Percentiles rank a stretch among this genome's conserved stretches.
Evolutionary conservation across 2,329 filamentous ascomycete species (phyloP).

Genomic region (Penicillium sumatraense): DNA sequence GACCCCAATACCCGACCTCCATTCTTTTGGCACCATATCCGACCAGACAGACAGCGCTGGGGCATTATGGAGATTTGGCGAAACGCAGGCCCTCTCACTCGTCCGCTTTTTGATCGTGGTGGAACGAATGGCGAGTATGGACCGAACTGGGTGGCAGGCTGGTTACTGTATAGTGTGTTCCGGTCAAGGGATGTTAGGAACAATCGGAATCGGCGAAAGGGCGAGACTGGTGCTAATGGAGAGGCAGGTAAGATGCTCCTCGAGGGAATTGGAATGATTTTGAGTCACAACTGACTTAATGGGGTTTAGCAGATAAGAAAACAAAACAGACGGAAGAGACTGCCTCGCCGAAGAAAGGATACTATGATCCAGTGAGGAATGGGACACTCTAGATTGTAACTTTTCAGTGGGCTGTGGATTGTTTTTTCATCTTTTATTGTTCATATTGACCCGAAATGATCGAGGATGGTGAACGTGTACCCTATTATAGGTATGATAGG

Average conservation of each 20-base stretch:
- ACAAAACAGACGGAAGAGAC: slow-evolving; percentile 30
- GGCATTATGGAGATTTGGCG: slow-evolving; percentile 49
- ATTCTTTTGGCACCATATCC: slow-evolving; percentile 54
- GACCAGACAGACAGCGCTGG: slow-evolving; percentile 47
- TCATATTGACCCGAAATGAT: slow-evolving; percentile 6
- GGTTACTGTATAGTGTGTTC: slow-evolving; percentile 54
- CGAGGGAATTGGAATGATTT: neutral
- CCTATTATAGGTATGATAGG: neutral
- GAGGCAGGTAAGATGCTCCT: slow-evolving; percentile 15
- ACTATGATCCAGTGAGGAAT: slow-evolving; percentile 49
- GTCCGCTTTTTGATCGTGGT: slow-evolving; percentile 46
- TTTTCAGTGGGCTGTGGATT: slow-evolving; percentile 2
- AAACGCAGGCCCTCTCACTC: slow-evolving; percentile 43
- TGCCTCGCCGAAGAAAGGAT: slow-evolving; percentile 36
- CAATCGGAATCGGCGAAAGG: slow-evolving; percentile 49
- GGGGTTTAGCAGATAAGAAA: slow-evolving; percentile 29
- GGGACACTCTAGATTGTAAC: slow-evolving; percentile 29
- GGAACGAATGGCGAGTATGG: slow-evolving; percentile 49
- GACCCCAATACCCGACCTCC: slow-evolving; percentile 45
- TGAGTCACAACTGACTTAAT: too few species aligned
- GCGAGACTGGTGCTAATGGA: slow-evolving; percentile 30
- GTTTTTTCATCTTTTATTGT: slow-evolving; percentile 8
- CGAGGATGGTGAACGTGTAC: neutral
- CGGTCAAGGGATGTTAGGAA: slow-evolving; percentile 52
- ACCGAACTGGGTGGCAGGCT: slow-evolving; percentile 52